These are phyloP conservation scores for Iodosphaeria phyllophila DNA, from an alignment of 2,329 filamentous ascomycete species.

Conservation along the genomic window DNA sequence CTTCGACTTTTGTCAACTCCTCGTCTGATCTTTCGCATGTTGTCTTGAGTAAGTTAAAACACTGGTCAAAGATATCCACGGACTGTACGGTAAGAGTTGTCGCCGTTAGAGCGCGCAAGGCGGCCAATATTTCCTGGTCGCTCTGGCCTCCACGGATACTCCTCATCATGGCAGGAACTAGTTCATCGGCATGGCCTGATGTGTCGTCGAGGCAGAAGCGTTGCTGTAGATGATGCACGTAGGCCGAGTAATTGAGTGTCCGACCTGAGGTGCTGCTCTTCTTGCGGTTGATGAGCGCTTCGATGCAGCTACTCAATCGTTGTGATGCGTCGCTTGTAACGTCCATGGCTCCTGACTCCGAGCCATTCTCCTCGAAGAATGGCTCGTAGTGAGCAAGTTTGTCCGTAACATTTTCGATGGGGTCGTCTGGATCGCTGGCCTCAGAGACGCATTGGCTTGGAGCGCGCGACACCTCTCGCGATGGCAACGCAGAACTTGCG, in stretches of 20 bases:
- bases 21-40: constrained; percentile 50
- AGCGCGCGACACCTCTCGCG: constrained; percentile 37
- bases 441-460: constrained; percentile 45
- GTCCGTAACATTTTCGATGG: constrained; percentile 27
- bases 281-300: constrained; percentile 57
- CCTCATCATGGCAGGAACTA: constrained; percentile 46
- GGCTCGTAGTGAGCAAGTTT: constrained; percentile 23
- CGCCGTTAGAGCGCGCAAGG: constrained; percentile 52
- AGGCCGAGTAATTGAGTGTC: constrained; percentile 42
- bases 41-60: constrained; percentile 37
- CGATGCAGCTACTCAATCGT: constrained; percentile 44
- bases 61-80: constrained; percentile 45
- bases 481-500: too few relatives aligned
- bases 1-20: constrained; percentile 42
- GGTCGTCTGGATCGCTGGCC: constrained; percentile 41
- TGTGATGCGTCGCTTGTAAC: constrained; percentile 38
- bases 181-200: constrained; percentile 35
- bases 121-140: constrained; percentile 49
- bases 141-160: constrained; percentile 52
- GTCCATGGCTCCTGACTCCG: constrained; percentile 50
- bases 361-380: too few relatives aligned
- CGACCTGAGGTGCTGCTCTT: constrained; percentile 55
- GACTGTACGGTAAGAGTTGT: constrained; percentile 50
- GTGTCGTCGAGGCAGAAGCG: constrained; percentile 49
- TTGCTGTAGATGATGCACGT: constrained; percentile 45